A percentile compares a stretch with the other conserved stretches of the same genome.
These are phyloP conservation scores for Hondaea fermentalgiana DNA, from an alignment of 108 stramenopile genomes.

Conservation along the genomic window DNA sequence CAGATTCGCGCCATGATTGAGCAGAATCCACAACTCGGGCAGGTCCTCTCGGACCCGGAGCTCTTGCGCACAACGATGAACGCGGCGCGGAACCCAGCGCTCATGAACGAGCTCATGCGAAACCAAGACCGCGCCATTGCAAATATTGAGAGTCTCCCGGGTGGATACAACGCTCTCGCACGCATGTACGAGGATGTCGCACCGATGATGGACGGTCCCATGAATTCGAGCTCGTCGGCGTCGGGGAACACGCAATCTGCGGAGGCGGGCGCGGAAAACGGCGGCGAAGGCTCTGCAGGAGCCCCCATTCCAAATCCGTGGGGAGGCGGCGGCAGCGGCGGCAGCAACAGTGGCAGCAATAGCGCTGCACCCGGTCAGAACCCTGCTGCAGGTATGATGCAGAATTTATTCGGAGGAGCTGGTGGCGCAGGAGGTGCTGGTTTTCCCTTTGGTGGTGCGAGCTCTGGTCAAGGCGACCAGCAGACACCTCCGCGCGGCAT, in stretches of 20 bases:
- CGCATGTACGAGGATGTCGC: conserved; percentile 87
- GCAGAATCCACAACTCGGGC: conserved; percentile 74
- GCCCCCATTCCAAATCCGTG: conserved; percentile 93
- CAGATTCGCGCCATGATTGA: conserved; percentile 77
- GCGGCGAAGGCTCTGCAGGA: conserved; percentile 22
- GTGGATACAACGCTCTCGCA: conserved; percentile 77
- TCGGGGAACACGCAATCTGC: too few species aligned
- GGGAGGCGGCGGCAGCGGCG: conserved; percentile 32
- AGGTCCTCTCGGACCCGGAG: conserved; percentile 75
- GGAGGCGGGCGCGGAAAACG: conserved; percentile 9
- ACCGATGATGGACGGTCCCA: conserved; percentile 82
- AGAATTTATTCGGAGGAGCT: not conserved
- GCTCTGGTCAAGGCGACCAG: too few species aligned
- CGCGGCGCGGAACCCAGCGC: conserved; percentile 82
- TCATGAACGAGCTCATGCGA: conserved; percentile 72
- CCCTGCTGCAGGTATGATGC: not conserved
- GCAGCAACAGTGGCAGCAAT: not conserved
- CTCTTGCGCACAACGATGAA: conserved; percentile 74
- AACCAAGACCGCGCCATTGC: conserved; percentile 87
- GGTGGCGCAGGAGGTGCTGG: too few species aligned
- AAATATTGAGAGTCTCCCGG: conserved; percentile 84
- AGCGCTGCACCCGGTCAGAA: not conserved
- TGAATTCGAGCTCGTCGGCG: not conserved
- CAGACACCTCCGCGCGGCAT: not conserved
- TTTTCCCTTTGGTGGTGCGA: too few species aligned